A percentile compares a stretch with the other conserved stretches of the same genome.
Evolutionary conservation across 2,329 filamentous ascomycete species (phyloP).

Genomic region (Hypoxylon sp.): DNA sequence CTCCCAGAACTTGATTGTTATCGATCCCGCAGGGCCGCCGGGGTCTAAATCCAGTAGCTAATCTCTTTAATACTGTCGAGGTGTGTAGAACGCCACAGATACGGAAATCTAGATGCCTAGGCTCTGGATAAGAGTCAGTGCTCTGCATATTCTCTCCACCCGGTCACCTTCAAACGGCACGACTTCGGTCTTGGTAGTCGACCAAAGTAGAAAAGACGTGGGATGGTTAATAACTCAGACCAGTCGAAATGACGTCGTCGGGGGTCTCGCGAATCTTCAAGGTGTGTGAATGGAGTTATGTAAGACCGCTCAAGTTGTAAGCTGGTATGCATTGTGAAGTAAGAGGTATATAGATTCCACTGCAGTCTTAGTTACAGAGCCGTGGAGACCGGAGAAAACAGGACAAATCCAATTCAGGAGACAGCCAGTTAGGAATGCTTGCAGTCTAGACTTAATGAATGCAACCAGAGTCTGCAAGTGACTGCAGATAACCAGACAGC

Average conservation of each 20-base stretch:
- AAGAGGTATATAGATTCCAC: conserved; percentile 15
- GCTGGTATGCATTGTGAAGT: conserved; percentile 12
- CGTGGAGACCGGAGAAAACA: conserved; percentile 10
- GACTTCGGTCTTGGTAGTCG: conserved; percentile 37
- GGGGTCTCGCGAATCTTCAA: conserved; percentile 4
- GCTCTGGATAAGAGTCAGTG: conserved; percentile 34
- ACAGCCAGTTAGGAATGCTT: background rate
- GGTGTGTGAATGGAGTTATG: conserved; percentile 11
- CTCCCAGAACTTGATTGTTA: conserved; percentile 23
- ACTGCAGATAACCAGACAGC: conserved; percentile 34
- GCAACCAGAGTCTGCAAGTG: conserved; percentile 38
- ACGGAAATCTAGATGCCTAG: conserved; percentile 16
- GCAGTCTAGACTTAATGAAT: conserved; percentile 23
- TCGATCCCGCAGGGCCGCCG: conserved; percentile 20
- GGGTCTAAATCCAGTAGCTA: conserved; percentile 29
- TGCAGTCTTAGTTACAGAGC: conserved; percentile 1
- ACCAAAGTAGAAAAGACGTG: conserved; percentile 19
- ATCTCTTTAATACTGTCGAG: conserved; percentile 23
- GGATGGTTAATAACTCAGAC: conserved; percentile 2
- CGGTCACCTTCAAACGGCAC: conserved; percentile 25
- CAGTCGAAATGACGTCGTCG: conserved; percentile 27
- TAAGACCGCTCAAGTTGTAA: conserved; percentile 13
- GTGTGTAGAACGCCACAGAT: conserved; percentile 30
- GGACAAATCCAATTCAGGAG: conserved; percentile 11
- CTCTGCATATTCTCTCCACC: conserved; percentile 41